These are phyloP conservation scores for Xylaria multiplex DNA, from an alignment of 2,329 filamentous ascomycete species.

Conservation along the genomic window DNA sequence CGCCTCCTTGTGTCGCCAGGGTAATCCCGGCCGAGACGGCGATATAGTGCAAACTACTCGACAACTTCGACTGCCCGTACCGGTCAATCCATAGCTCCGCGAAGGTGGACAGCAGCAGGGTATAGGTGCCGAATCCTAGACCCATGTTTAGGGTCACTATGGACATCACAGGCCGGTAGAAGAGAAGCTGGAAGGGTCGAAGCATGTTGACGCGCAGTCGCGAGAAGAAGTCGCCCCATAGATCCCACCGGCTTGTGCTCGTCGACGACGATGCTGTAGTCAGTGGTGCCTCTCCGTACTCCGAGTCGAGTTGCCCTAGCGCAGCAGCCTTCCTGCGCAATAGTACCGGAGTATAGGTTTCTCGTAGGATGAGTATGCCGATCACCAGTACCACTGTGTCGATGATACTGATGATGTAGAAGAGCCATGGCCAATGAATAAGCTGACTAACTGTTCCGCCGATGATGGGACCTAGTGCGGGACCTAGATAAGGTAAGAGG, in stretches of 20 bases:
- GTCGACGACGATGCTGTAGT: conserved; percentile 52
- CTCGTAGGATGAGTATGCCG: conserved; percentile 66
- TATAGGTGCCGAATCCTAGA: conserved; percentile 61
- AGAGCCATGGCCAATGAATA: conserved; percentile 75
- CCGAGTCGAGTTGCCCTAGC: conserved; percentile 40
- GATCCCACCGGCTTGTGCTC: conserved; percentile 15
- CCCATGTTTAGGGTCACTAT: conserved; percentile 57
- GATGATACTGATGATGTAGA: conserved; percentile 70
- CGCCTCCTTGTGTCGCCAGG: conserved; percentile 52
- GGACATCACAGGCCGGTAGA: conserved; percentile 59
- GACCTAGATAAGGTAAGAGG: conserved; percentile 60
- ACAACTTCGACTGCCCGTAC: conserved; percentile 58
- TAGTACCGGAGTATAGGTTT: conserved; percentile 72
- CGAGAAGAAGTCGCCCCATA: conserved; percentile 41
- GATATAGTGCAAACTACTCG: conserved; percentile 61
- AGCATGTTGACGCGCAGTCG: conserved; percentile 52
- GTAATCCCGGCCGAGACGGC: conserved; percentile 58
- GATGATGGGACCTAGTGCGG: conserved; percentile 73
- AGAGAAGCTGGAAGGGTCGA: conserved; percentile 57
- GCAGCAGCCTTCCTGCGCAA: conserved; percentile 65
- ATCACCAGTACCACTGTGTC: conserved; percentile 65
- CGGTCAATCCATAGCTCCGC: conserved; percentile 57
- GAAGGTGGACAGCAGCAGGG: conserved; percentile 64
- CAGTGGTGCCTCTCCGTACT: conserved; percentile 57
- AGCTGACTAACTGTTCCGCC: conserved; percentile 72